These are phyloP conservation scores for Olyra latifolia DNA, from an alignment of 176 grass and related monocot genomes.

Conservation along the genomic window DNA sequence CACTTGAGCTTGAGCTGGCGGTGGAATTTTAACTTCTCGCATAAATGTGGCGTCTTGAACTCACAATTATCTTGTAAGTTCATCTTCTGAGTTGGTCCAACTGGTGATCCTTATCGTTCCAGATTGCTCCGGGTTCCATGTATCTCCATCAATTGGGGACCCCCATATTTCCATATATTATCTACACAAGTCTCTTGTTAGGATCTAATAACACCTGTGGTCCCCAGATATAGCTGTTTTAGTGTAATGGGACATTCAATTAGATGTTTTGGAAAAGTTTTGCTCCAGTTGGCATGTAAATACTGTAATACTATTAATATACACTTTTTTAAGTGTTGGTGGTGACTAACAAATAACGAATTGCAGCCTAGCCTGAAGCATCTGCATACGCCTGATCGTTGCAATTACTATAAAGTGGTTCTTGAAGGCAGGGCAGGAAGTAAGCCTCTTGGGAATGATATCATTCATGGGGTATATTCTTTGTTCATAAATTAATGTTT, in stretches of 20 bases:
- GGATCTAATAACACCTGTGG: conserved; percentile 23
- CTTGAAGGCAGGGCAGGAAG: conserved; percentile 51
- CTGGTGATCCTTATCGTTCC: conserved; percentile 21
- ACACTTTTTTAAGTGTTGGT: neutral
- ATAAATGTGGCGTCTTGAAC: neutral
- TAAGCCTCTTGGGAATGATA: conserved; percentile 29
- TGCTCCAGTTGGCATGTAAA: conserved; percentile 7
- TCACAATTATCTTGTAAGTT: neutral
- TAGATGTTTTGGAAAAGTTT: neutral
- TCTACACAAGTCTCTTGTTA: conserved; percentile 18
- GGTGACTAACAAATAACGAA: conserved; percentile 8
- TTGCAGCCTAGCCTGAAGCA: conserved; percentile 60
- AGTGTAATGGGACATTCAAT: neutral
- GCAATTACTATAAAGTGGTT: conserved; percentile 49
- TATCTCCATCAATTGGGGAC: conserved; percentile 35
- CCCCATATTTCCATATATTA: conserved; percentile 28
- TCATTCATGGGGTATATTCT: conserved; percentile 51
- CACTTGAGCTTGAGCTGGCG: neutral
- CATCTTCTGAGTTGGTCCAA: conserved; percentile 9
- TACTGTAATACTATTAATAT: neutral
- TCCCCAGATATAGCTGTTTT: conserved; percentile 32
- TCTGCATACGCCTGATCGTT: conserved; percentile 50
- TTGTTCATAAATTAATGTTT: conserved; percentile 19
- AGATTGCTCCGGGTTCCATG: conserved; percentile 13
- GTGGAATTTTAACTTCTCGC: conserved; percentile 1